phyloP scores from a whole-genome alignment of 352 stramenopile species.

The Globisporangium splendens region DNA sequence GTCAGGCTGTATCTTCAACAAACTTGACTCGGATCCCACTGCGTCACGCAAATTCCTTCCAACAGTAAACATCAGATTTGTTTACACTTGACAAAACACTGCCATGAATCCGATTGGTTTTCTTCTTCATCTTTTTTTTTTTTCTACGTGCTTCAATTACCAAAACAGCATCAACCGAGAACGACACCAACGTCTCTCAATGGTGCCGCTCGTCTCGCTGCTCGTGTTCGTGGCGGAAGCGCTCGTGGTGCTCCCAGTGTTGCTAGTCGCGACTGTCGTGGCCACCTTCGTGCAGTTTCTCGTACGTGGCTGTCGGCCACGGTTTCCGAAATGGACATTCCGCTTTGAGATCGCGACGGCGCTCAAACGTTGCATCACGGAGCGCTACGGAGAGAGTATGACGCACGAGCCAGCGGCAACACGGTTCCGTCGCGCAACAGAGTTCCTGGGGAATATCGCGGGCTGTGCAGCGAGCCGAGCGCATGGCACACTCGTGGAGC shows the following conservation, averaged over 20 bases:
- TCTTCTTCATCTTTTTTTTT: no score
- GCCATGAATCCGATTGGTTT: no score
- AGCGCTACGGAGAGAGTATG: conserved; percentile 14
- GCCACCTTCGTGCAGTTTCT: not conserved
- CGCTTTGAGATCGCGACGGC: conserved; percentile 27
- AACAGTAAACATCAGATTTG: no score
- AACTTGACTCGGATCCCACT: no score
- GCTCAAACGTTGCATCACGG: conserved; percentile 15
- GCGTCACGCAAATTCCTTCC: no score
- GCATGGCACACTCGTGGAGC: conserved; percentile 15
- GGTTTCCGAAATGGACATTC: conserved; percentile 25
- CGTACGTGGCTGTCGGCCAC: not conserved
- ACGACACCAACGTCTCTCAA: not conserved
- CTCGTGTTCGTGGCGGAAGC: not conserved
- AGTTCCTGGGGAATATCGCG: conserved; percentile 13
- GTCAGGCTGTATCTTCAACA: no score
- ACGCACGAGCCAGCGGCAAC: conserved; percentile 9
- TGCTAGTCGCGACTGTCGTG: not conserved
- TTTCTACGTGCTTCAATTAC: not conserved
- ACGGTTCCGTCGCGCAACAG: conserved; percentile 18
- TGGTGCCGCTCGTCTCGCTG: not conserved
- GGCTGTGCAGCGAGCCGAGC: conserved; percentile 17
- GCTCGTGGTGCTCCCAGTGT: not conserved
- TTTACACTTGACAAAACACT: no score
- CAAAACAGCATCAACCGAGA: not conserved